phyloP scores from a whole-genome alignment of 2,329 filamentous ascomycete species.

The Trichoderma gracile region DNA sequence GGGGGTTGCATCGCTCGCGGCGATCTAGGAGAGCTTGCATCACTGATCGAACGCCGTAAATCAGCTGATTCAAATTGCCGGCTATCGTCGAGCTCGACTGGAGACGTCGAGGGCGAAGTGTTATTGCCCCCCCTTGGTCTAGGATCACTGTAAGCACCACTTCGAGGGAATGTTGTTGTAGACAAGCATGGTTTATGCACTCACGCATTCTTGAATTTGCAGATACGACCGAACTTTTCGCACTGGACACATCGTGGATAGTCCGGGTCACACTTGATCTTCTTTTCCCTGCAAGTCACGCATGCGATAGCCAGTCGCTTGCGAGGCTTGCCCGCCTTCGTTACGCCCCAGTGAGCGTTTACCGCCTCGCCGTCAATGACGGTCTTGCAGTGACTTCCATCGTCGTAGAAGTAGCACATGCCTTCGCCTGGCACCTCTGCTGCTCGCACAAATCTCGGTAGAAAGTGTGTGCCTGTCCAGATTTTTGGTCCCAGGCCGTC shows the following conservation, averaged over 20 bases:
- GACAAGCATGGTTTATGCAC: constrained; percentile 41
- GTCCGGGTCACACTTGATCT: constrained; percentile 94
- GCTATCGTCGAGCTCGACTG: constrained; percentile 51
- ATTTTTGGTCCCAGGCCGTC: constrained; percentile 67
- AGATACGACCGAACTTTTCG: constrained; percentile 83
- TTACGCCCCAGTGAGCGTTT: constrained; percentile 90
- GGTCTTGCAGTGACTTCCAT: constrained; percentile 78
- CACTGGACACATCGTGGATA: constrained; percentile 87
- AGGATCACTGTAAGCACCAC: constrained; percentile 21
- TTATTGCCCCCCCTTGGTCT: constrained; percentile 61
- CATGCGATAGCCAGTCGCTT: constrained; percentile 93
- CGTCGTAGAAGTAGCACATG: constrained; percentile 82
- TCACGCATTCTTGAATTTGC: constrained; percentile 84
- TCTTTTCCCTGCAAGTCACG: constrained; percentile 91
- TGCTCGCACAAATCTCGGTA: constrained; percentile 64
- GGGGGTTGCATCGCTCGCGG: constrained; percentile 44
- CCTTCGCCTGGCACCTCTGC: constrained; percentile 75
- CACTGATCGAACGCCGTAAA: constrained; percentile 43
- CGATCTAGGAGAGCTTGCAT: constrained; percentile 51
- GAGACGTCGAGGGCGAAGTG: constrained; percentile 55
- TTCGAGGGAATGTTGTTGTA: not conserved
- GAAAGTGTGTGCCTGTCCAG: constrained; percentile 67
- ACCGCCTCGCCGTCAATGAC: constrained; percentile 83
- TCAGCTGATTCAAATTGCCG: constrained; percentile 44
- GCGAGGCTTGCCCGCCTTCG: constrained; percentile 89